Conservation (phyloP, 2,329 filamentous ascomycete species). For the Epichloe bromicola region DNA sequence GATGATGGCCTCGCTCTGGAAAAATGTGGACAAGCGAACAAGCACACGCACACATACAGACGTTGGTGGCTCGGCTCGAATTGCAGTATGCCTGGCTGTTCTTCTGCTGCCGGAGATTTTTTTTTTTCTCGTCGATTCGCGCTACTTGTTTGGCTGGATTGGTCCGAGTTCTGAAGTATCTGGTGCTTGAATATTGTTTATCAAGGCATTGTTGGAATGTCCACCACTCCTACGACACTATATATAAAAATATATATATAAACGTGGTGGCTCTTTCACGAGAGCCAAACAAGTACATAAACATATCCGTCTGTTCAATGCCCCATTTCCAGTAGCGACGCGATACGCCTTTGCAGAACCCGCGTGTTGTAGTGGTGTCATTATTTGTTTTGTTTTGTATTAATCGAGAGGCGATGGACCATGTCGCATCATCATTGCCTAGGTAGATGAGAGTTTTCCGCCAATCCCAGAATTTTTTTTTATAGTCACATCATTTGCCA, state of each 20-base stretch:
- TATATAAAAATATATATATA: neutral
- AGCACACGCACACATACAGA: too few relatives aligned
- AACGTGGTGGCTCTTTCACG: constrained; percentile 9
- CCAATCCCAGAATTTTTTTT: too few relatives aligned
- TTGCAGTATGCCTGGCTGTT: neutral
- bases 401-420: too few relatives aligned
- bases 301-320: neutral
- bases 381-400: too few relatives aligned
- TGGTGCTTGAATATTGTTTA: neutral
- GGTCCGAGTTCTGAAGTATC: constrained; percentile 2
- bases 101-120: constrained; percentile 3
- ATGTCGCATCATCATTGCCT: too few relatives aligned
- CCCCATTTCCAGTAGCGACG: too few relatives aligned
- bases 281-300: constrained; percentile 17
- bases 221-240: neutral
- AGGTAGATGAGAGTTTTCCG: too few relatives aligned
- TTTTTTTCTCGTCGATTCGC: constrained; percentile 4
- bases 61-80: neutral
- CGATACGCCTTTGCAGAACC: too few relatives aligned
- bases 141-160: constrained; percentile 4
- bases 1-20: neutral
- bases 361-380: too few relatives aligned
- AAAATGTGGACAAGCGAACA: neutral
- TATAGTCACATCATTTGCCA: too few relatives aligned
- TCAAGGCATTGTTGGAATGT: constrained; percentile 6